Conservation (phyloP, 1,139 yeast genomes). For the Meyerozyma guilliermondii region DNA sequence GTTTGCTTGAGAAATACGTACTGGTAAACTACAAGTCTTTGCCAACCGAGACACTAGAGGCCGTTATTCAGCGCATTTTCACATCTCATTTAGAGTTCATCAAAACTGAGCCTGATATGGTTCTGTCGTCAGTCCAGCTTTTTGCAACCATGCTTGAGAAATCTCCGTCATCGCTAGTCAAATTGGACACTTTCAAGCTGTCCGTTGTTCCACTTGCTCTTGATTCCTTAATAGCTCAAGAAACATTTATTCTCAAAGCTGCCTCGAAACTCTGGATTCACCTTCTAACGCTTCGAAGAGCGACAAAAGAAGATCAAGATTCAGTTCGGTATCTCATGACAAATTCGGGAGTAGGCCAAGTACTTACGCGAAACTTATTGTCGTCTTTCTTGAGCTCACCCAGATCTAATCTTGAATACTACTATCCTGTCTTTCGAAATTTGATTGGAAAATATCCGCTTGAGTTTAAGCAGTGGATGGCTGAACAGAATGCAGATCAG, state of each 20-base stretch:
- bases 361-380: conserved; percentile 27
- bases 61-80: conserved; percentile 25
- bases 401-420: conserved; percentile 58
- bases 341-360: conserved; percentile 32
- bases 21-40: conserved; percentile 27
- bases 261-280: conserved; percentile 63
- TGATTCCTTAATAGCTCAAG: conserved; percentile 47
- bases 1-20: conserved; percentile 38
- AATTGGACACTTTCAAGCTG: conserved; percentile 26
- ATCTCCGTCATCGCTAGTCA: conserved; percentile 45
- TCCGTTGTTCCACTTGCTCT: conserved; percentile 39
- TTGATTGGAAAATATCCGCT: conserved; percentile 51
- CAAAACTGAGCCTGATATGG: conserved; percentile 48
- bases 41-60: conserved; percentile 22
- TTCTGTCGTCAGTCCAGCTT: conserved; percentile 40
- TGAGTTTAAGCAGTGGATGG: conserved; percentile 39
- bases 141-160: conserved; percentile 43
- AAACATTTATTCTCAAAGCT: conserved; percentile 61
- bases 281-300: conserved; percentile 49
- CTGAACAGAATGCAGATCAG: conserved; percentile 10
- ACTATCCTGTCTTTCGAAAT: conserved; percentile 49
- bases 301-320: conserved; percentile 44
- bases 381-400: conserved; percentile 41
- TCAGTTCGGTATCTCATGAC: conserved; percentile 27
- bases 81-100: conserved; percentile 28